Percentiles rank a stretch among this genome's conserved stretches.
phyloP scores from a whole-genome alignment of 1,284 basidiomycete genomes.

The Leccinum pachyderme region DNA sequence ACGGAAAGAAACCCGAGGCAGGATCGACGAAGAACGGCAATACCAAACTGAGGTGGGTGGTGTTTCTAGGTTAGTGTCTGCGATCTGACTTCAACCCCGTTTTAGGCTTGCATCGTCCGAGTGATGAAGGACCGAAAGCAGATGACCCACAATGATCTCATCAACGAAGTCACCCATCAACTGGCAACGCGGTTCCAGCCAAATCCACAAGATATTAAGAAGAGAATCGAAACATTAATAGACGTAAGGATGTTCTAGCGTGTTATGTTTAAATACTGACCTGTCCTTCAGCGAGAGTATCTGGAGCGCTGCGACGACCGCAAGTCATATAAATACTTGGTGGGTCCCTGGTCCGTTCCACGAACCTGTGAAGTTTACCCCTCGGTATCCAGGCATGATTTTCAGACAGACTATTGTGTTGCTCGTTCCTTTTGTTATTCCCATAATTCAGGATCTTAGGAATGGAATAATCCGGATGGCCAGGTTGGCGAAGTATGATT shows the following conservation, averaged over 20 bases:
- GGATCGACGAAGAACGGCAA: constrained; percentile 90
- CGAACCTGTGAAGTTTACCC: constrained; percentile 2
- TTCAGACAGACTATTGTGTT: not conserved
- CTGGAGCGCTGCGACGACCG: constrained; percentile 76
- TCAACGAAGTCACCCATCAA: constrained; percentile 90
- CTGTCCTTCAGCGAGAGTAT: constrained; percentile 64
- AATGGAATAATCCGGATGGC: not conserved
- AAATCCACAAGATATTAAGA: constrained; percentile 86
- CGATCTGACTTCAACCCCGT: constrained; percentile 3
- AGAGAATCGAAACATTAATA: constrained; percentile 90
- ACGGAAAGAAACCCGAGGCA: constrained; percentile 86
- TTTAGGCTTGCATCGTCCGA: constrained; percentile 91
- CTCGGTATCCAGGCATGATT: constrained; percentile 24
- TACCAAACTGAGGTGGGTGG: constrained; percentile 83
- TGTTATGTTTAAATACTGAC: constrained; percentile 2
- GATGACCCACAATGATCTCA: constrained; percentile 86
- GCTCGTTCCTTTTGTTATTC: not conserved
- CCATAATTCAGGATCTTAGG: not conserved
- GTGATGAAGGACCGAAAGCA: constrained; percentile 97
- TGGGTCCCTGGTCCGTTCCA: constrained; percentile 20
- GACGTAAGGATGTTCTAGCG: constrained; percentile 56
- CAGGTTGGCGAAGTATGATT: not conserved
- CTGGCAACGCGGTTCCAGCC: constrained; percentile 85
- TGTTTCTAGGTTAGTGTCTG: not conserved
- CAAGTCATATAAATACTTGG: constrained; percentile 81